Evolutionary conservation across 306 rosid genomes (phyloP), one percentile per base, ranked within the genome.

Genomic region (Aeschynomene evenia): DNA sequence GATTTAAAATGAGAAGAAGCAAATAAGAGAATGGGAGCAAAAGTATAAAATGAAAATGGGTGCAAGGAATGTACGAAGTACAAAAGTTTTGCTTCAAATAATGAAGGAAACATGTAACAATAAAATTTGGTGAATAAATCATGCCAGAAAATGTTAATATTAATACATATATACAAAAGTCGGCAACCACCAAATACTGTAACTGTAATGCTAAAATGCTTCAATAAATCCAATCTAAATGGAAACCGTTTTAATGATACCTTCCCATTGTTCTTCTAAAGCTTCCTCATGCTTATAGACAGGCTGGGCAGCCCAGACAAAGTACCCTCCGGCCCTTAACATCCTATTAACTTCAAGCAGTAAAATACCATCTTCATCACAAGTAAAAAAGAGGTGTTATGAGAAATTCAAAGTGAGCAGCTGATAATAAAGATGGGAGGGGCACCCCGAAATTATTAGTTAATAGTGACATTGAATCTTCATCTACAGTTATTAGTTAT

Each of bases 301-400:
- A 28, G 99, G 99, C 71, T 94, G 99, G n/a, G 99, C 96, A 21
- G 96, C 97, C 99, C 99, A 94, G 70, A 85, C 96, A 81, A 94
- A 91, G 89, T 88, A 94, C 72, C 99, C 99, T 74, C 99, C 97
- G 42, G 84, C 87, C 70, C 99, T 82, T 67, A 94, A 90, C 88
- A 94, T 78, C 86, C 99, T 90, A 86, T 94, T 78, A 52, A 85
- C 87, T 89, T 94, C 99, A 75, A 90, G 91, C 65, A 94, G 82
- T 79, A 89, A 82, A 61, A 94, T 83, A 70, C 97, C 99, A 85
- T 88, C 98, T 93, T 71, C 84, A 86, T 69, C 74, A 70, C 77
- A 72, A 79, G 68, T 43, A 64, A 68, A 21, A 37, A 54, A 65
- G 4, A 22, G 43, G 50, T 39, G 53, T 70, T 54, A 81, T 68